Percentiles rank a stretch among this genome's conserved stretches.
These are phyloP conservation scores for Candida schatavii DNA, from an alignment of 805 yeast genomes.

Conservation along the genomic window DNA sequence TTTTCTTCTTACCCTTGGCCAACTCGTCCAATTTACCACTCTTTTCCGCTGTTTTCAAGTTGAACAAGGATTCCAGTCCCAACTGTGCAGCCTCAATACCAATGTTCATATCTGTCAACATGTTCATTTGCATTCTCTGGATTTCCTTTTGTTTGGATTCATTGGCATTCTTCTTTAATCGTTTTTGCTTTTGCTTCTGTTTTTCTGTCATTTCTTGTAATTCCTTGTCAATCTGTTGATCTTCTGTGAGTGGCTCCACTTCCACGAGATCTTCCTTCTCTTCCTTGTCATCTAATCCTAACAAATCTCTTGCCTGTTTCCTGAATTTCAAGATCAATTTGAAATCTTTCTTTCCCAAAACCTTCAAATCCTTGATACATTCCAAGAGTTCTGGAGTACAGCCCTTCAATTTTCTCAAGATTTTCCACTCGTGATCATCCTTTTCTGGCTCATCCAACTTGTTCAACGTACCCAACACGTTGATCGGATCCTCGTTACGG, in stretches of 20 bases:
- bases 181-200: constrained; percentile 64
- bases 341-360: constrained; percentile 92
- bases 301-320: constrained; percentile 71
- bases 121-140: constrained; percentile 89
- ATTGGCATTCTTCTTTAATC: constrained; percentile 80
- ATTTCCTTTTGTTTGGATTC: constrained; percentile 86
- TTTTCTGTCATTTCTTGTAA: constrained; percentile 68
- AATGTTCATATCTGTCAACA: constrained; percentile 88
- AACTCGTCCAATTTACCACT: constrained; percentile 76
- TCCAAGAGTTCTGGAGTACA: constrained; percentile 77
- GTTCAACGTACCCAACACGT: constrained; percentile 70
- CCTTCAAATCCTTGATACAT: constrained; percentile 88
- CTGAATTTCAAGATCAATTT: constrained; percentile 84
- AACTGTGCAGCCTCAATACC: constrained; percentile 88
- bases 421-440: constrained; percentile 67
- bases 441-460: constrained; percentile 57
- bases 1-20: constrained; percentile 69
- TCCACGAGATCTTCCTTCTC: constrained; percentile 50
- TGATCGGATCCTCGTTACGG: constrained; percentile 77
- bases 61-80: constrained; percentile 79
- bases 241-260: constrained; percentile 76
- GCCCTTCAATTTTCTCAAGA: constrained; percentile 66
- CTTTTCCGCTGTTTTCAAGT: constrained; percentile 79
- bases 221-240: constrained; percentile 85
- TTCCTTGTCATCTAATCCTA: constrained; percentile 63